Evolutionary conservation across 2,329 filamentous ascomycete genomes (phyloP), one percentile per base, ranked within the genome.

Genomic region (Coniochaeta sp.): DNA sequence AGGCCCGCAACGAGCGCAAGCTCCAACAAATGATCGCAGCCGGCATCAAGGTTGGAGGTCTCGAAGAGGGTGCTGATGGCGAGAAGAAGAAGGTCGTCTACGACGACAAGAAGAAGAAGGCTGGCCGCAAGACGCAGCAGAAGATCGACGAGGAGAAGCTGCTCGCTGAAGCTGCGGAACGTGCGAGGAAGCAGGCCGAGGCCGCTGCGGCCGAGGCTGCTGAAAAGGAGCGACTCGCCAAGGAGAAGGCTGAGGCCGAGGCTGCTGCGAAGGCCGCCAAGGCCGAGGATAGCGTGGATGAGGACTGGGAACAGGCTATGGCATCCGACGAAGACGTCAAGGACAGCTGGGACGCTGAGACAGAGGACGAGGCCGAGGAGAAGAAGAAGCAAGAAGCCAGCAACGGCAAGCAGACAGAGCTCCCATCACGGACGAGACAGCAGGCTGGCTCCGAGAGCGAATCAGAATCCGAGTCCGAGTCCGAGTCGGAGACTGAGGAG

Each of bases 271-370:
- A 79, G 59, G 81, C 81, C 19, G 77, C 71, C 4, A 79, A 80
- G 57, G 87, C 84, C 56, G 86, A 86, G 36, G 67, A 69, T 14
- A 66, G 64, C 19, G 73, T 89, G 28, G 88, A 90, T 17, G 89
- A 96, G 38, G 92, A 96, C 73, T 96, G 93, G 93, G 91, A 97
- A 74, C 86, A 87, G 32, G 91, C 89, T 32, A 89, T 87, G 28
- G 89, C 90, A 55, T 85, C 84, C 12, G 85, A 90, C 28, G 87
- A 89, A 17, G 88, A 89, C 62, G 82, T 96, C 69, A 97, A 97
- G 76, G 93, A 97, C 65, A 93, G 89, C 78, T 98, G 93, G 93
- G 93, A 98, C 72, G 92, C 90, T 36, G 89, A 91, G 59, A 88
- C 86, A 2, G 89, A 90, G 56, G 89, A 90, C 7, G 89, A 92